phyloP scores from a whole-genome alignment of 2,329 filamentous ascomycete species.

The Nothophoma quercina region DNA sequence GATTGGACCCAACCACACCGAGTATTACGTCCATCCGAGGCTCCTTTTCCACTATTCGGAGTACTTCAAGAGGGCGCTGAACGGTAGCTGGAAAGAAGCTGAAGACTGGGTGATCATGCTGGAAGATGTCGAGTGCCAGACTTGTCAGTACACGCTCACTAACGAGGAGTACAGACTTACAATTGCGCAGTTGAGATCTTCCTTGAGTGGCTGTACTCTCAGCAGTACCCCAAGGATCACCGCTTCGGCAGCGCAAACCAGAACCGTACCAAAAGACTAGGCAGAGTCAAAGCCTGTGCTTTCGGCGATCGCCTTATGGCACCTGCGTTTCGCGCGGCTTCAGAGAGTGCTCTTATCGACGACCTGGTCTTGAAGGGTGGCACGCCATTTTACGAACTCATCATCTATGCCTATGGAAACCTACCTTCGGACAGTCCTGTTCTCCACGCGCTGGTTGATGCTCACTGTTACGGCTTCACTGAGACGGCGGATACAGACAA shows the following conservation, averaged over 20 bases:
- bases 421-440: conserved; percentile 13
- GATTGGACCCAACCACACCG: conserved; percentile 10
- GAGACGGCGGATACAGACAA: neutral
- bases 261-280: neutral
- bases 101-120: conserved; percentile 15
- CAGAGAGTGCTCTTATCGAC: neutral
- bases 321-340: neutral
- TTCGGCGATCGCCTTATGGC: conserved; percentile 15
- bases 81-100: conserved; percentile 21
- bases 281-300: neutral
- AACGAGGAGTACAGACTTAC: neutral
- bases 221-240: neutral
- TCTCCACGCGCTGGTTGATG: conserved; percentile 17
- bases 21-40: conserved; percentile 20
- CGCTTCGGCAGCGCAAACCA: neutral
- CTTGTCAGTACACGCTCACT: conserved; percentile 1
- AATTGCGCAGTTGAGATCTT: conserved; percentile 17
- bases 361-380: neutral
- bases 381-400: neutral
- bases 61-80: conserved; percentile 26
- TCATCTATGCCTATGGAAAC: conserved; percentile 18
- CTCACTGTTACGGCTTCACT: neutral
- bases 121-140: conserved; percentile 17
- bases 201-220: conserved; percentile 26
- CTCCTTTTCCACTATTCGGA: conserved; percentile 24